These are phyloP conservation scores for Friedmanniomyces simplex DNA, from an alignment of 495 filamentous ascomycete species.

Conservation along the genomic window DNA sequence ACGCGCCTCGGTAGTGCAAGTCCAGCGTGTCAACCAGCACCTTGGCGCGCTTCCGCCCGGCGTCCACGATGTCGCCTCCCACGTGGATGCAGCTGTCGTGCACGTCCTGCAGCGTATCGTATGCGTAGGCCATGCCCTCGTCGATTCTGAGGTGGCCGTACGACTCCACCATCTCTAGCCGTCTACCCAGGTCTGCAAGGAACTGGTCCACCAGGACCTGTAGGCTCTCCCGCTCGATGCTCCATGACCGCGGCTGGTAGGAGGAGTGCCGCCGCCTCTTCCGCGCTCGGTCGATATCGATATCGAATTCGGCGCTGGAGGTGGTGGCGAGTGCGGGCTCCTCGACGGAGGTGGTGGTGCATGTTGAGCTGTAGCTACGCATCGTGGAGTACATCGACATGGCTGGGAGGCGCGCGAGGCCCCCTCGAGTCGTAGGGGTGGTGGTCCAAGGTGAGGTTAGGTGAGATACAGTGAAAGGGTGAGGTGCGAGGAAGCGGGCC, in stretches of 20 bases:
- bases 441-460: not conserved
- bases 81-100: constrained; percentile 77
- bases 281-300: constrained; percentile 12
- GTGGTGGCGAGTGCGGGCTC: constrained; percentile 20
- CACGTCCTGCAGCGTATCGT: constrained; percentile 76
- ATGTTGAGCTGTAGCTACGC: not conserved
- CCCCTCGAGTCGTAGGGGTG: not conserved
- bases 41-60: constrained; percentile 70
- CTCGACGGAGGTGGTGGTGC: constrained; percentile 12
- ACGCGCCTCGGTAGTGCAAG: constrained; percentile 73
- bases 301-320: constrained; percentile 12
- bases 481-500: not conserved
- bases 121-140: constrained; percentile 67
- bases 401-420: not conserved
- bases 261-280: constrained; percentile 28
- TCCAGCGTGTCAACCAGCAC: constrained; percentile 94
- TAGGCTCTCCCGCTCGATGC: constrained; percentile 23
- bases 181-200: constrained; percentile 73
- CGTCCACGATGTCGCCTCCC: constrained; percentile 83
- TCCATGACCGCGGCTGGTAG: constrained; percentile 24
- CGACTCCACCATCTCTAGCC: constrained; percentile 78
- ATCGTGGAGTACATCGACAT: constrained; percentile 10
- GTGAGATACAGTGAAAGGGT: not conserved
- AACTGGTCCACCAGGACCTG: constrained; percentile 60
- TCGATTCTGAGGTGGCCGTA: constrained; percentile 80